Evolutionary conservation across 768 basidiomycete species (phyloP).

Genomic region (Suillus variegatus): DNA sequence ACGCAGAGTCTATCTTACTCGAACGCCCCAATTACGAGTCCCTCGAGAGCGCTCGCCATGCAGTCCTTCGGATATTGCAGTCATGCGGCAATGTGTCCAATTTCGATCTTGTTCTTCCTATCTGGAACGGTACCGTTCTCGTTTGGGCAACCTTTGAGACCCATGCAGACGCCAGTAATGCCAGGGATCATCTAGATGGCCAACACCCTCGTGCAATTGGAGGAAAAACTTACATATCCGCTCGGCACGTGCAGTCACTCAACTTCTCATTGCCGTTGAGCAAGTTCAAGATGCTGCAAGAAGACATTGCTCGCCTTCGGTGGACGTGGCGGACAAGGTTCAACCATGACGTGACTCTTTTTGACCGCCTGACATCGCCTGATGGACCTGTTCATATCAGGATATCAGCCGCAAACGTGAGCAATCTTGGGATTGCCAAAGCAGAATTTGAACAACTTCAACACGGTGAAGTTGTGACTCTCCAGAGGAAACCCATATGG

Average conservation of each 20-base stretch:
- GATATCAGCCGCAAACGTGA: conserved; percentile 50
- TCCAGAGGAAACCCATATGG: conserved; percentile 60
- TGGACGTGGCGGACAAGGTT: conserved; percentile 34
- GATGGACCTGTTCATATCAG: conserved; percentile 39
- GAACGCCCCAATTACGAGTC: conserved; percentile 48
- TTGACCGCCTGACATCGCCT: conserved; percentile 1
- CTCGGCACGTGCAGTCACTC: conserved; percentile 56
- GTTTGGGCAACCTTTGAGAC: conserved; percentile 60
- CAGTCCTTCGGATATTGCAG: conserved; percentile 38
- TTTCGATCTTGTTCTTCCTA: conserved; percentile 55
- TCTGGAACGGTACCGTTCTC: conserved; percentile 46
- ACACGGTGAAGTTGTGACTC: conserved; percentile 57
- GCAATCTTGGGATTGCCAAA: conserved; percentile 57
- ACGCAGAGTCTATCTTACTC: conserved; percentile 52
- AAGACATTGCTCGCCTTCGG: conserved; percentile 50
- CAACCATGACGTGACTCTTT: conserved; percentile 31
- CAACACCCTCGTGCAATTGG: conserved; percentile 48
- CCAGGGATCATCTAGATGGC: conserved; percentile 48
- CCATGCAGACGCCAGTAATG: conserved; percentile 51
- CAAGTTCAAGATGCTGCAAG: conserved; percentile 40
- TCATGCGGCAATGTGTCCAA: conserved; percentile 37
- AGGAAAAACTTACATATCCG: conserved; percentile 42
- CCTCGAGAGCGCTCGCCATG: conserved; percentile 35
- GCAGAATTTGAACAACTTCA: conserved; percentile 60
- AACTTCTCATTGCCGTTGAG: conserved; percentile 41